Evolutionary conservation across 1,139 yeast genomes (phyloP).

Genomic region (Kodamaea plutei): DNA sequence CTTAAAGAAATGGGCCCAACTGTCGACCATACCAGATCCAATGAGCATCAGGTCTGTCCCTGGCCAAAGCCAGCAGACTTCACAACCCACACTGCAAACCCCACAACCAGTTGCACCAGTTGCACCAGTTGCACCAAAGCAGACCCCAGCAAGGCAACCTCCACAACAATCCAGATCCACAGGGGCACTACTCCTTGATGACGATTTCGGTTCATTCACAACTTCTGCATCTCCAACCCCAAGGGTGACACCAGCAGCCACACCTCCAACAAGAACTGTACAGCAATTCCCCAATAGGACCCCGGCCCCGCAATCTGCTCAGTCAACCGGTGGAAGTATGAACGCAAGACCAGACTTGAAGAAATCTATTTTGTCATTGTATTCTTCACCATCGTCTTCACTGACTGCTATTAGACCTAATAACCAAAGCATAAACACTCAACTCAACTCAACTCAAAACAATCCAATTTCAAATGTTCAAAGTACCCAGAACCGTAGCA

Average conservation of each 20-base stretch:
- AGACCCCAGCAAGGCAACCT: neutral
- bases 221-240: constrained; percentile 22
- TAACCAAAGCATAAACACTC: constrained; percentile 3
- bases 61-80: neutral
- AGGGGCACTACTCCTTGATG: constrained; percentile 20
- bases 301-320: constrained; percentile 22
- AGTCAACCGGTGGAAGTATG: constrained; percentile 35
- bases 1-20: constrained; percentile 74
- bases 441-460: constrained; percentile 6
- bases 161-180: neutral
- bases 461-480: constrained; percentile 9
- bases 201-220: constrained; percentile 42
- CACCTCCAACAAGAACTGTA: constrained; percentile 1
- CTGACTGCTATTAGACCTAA: constrained; percentile 25
- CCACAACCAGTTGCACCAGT: neutral
- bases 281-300: constrained; percentile 8
- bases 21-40: constrained; percentile 57
- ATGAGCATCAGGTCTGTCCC: constrained; percentile 24
- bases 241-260: neutral
- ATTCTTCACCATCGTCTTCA: constrained; percentile 60
- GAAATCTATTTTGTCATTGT: constrained; percentile 83
- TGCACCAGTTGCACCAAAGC: neutral
- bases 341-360: constrained; percentile 63
- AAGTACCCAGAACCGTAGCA: constrained; percentile 9
- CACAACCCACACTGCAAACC: neutral